A percentile compares a stretch with the other conserved stretches of the same genome.
Conservation (phyloP, 441 rosid species). For the Dalechampia spathulata region DNA sequence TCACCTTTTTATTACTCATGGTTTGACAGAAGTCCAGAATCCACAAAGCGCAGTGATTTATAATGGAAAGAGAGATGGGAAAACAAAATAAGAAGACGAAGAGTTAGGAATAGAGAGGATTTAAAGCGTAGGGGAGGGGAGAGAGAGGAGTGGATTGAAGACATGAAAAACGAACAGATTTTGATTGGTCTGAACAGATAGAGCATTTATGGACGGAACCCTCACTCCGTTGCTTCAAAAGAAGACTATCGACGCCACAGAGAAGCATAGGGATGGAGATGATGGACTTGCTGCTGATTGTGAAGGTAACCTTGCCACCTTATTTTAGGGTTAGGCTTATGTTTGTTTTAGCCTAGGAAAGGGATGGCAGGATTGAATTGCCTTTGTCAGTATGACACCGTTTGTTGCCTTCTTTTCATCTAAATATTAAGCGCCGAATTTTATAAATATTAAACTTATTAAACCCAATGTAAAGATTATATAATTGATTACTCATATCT, state of each 20-base stretch:
- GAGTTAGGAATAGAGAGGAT: slow-evolving; percentile 44
- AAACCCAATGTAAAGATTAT: no score
- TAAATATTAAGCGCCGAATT: no score
- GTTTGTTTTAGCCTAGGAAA: background rate
- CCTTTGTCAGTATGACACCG: no score
- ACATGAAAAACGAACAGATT: slow-evolving; percentile 50
- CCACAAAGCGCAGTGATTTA: no score
- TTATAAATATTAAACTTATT: no score
- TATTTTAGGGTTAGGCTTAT: background rate
- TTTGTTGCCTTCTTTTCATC: no score
- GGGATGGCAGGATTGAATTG: background rate
- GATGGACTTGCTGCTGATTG: no score
- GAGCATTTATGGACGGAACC: slow-evolving; percentile 47
- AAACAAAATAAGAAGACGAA: slow-evolving; percentile 16
- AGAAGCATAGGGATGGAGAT: no score
- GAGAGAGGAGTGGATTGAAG: slow-evolving; percentile 44
- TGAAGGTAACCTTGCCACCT: no score
- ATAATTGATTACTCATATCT: no score
- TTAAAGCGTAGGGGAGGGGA: slow-evolving; percentile 27
- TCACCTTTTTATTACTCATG: slow-evolving; percentile 70
- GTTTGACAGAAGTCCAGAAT: slow-evolving; percentile 22
- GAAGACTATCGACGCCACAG: slow-evolving; percentile 23
- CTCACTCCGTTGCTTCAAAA: slow-evolving; percentile 32
- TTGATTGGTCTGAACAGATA: slow-evolving; percentile 25
- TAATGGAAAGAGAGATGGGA: slow-evolving; percentile 18